Evolutionary conservation across 768 basidiomycete genomes (phyloP).

Genomic region (Suillus decipiens): DNA sequence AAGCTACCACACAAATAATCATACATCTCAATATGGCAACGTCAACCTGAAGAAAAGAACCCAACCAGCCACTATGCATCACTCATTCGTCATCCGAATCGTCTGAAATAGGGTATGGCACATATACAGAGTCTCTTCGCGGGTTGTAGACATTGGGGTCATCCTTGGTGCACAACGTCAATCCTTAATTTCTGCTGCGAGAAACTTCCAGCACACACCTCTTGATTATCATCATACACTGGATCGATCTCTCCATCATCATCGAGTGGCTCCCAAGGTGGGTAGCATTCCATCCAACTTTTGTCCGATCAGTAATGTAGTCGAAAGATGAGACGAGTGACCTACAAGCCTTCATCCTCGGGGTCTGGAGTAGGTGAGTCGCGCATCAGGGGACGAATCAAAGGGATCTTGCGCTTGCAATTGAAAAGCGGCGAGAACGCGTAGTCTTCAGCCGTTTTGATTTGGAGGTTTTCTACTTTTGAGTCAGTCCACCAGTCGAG

Average conservation of each 20-base stretch:
- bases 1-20: not conserved
- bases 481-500: slow-evolving; percentile 26
- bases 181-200: not conserved
- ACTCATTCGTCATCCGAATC: not conserved
- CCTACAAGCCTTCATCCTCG: slow-evolving; percentile 20
- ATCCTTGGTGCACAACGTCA: not conserved
- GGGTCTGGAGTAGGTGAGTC: slow-evolving; percentile 15
- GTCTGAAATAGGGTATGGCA: not conserved
- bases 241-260: slow-evolving; percentile 29
- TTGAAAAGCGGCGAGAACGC: slow-evolving; percentile 29
- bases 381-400: slow-evolving; percentile 16
- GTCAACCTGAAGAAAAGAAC: not conserved
- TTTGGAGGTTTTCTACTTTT: slow-evolving; percentile 20
- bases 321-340: slow-evolving; percentile 8
- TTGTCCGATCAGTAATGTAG: not conserved
- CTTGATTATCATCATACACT: slow-evolving; percentile 10
- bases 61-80: not conserved
- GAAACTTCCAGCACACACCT: not conserved
- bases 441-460: slow-evolving; percentile 18
- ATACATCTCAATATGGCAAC: not conserved
- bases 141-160: not conserved
- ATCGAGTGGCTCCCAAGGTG: slow-evolving; percentile 27
- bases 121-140: not conserved
- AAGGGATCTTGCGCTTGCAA: slow-evolving; percentile 21
- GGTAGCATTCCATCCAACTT: slow-evolving; percentile 25